These are phyloP conservation scores for Colletotrichum melonis DNA, from an alignment of 2,329 filamentous ascomycete genomes.

Conservation along the genomic window DNA sequence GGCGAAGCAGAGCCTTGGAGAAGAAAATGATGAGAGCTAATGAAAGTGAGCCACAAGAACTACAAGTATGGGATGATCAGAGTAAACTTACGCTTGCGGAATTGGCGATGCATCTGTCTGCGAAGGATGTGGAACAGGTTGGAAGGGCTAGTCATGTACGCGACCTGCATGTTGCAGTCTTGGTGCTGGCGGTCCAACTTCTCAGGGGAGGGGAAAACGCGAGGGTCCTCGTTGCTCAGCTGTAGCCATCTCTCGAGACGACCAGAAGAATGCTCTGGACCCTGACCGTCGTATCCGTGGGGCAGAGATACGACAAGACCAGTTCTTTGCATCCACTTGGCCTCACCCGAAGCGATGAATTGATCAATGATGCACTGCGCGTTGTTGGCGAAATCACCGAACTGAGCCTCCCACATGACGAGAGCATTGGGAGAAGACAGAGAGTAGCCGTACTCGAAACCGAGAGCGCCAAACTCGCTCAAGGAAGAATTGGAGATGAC, in stretches of 20 bases:
- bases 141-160: slow-evolving; percentile 94
- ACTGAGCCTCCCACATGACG: slow-evolving; percentile 99
- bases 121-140: slow-evolving; percentile 97
- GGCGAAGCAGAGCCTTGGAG: slow-evolving; percentile 95
- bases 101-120: slow-evolving; percentile 98
- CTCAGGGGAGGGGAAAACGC: slow-evolving; percentile 87
- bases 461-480: slow-evolving; percentile 78
- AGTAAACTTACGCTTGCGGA: slow-evolving; percentile 89
- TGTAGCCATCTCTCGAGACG: slow-evolving; percentile 98
- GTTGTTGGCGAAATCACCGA: slow-evolving; percentile 99
- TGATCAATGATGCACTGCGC: slow-evolving; percentile 99
- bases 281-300: slow-evolving; percentile 98
- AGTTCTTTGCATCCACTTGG: slow-evolving; percentile 98
- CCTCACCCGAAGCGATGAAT: slow-evolving; percentile 96
- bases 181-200: slow-evolving; percentile 98
- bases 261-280: slow-evolving; percentile 97
- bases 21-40: slow-evolving; percentile 96
- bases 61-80: slow-evolving; percentile 6
- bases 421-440: slow-evolving; percentile 95
- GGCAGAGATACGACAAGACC: slow-evolving; percentile 96
- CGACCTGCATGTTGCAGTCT: slow-evolving; percentile 99
- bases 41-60: slow-evolving; percentile 39
- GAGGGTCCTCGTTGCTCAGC: slow-evolving; percentile 96
- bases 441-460: slow-evolving; percentile 99
- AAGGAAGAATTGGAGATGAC: slow-evolving; percentile 96